Conservation (phyloP, 73 alveolate species). For the Tetrahymena malaccensis region DNA sequence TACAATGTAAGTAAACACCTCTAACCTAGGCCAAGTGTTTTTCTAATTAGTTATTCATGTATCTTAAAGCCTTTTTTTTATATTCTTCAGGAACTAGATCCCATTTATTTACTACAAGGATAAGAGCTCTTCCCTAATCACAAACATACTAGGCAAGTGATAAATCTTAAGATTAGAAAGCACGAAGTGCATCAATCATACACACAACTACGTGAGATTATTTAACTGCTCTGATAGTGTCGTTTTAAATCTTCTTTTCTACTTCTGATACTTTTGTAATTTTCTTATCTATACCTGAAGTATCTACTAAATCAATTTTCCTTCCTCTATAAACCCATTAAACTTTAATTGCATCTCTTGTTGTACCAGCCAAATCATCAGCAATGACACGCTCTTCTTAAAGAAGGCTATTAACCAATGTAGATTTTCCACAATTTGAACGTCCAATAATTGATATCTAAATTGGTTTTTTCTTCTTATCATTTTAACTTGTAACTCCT, state of each 20-base stretch:
- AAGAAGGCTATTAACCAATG: slow-evolving; percentile 62
- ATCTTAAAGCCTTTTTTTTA: slow-evolving; percentile 58
- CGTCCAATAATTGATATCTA: slow-evolving; percentile 62
- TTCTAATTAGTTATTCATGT: slow-evolving; percentile 60
- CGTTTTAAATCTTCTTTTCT: slow-evolving; percentile 50
- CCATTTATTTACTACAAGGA: slow-evolving; percentile 81
- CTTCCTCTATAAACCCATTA: slow-evolving; percentile 66
- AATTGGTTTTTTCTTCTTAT: slow-evolving; percentile 18
- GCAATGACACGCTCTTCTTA: slow-evolving; percentile 72
- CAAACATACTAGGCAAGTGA: slow-evolving; percentile 55
- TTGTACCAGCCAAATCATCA: slow-evolving; percentile 76
- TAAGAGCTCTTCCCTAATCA: slow-evolving; percentile 77
- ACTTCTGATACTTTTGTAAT: slow-evolving; percentile 10
- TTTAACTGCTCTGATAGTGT: slow-evolving; percentile 50
- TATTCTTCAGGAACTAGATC: slow-evolving; percentile 74
- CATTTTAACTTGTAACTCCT: slow-evolving; percentile 20
- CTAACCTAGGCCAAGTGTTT: slow-evolving; percentile 51
- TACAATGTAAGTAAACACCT: slow-evolving; percentile 52
- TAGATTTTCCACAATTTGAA: slow-evolving; percentile 71
- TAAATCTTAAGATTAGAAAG: slow-evolving; percentile 58
- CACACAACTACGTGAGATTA: slow-evolving; percentile 67
- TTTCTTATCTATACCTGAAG: slow-evolving; percentile 71
- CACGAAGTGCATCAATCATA: slow-evolving; percentile 70
- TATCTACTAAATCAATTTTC: slow-evolving; percentile 65
- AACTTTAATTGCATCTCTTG: slow-evolving; percentile 67